Evolutionary conservation across 805 yeast species (phyloP).

Genomic region (Yamadazyma nakazawae): DNA sequence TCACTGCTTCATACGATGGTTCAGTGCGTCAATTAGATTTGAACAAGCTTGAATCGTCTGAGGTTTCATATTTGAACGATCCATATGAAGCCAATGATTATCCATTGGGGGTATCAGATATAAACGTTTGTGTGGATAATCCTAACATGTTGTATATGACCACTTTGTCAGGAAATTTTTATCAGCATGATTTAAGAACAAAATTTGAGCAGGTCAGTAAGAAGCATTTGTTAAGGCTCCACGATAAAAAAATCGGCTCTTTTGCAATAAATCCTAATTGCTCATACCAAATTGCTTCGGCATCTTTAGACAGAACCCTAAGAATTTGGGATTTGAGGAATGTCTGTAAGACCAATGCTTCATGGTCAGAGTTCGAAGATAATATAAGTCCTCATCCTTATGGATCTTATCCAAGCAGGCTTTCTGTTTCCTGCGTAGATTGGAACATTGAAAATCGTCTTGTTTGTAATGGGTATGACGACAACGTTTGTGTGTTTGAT

Average conservation of each 20-base stretch:
- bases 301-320: conserved; percentile 82
- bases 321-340: conserved; percentile 84
- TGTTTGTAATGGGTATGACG: conserved; percentile 93
- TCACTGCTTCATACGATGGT: conserved; percentile 84
- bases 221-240: conserved; percentile 51
- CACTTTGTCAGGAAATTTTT: conserved; percentile 77
- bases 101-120: conserved; percentile 68
- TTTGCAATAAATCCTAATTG: conserved; percentile 73
- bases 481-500: conserved; percentile 67
- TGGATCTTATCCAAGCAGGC: conserved; percentile 66
- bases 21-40: conserved; percentile 73
- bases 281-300: conserved; percentile 71
- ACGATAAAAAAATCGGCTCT: conserved; percentile 91
- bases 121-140: conserved; percentile 47
- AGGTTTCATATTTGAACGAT: conserved; percentile 42
- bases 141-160: conserved; percentile 64
- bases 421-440: conserved; percentile 81
- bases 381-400: conserved; percentile 45
- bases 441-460: conserved; percentile 69
- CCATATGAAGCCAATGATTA: conserved; percentile 45
- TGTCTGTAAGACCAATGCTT: conserved; percentile 32
- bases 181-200: conserved; percentile 65
- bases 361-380: conserved; percentile 58
- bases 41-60: conserved; percentile 54
- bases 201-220: conserved; percentile 25